phyloP scores from a whole-genome alignment of 2,329 filamentous ascomycete genomes.

The Diplocarpon rosae region DNA sequence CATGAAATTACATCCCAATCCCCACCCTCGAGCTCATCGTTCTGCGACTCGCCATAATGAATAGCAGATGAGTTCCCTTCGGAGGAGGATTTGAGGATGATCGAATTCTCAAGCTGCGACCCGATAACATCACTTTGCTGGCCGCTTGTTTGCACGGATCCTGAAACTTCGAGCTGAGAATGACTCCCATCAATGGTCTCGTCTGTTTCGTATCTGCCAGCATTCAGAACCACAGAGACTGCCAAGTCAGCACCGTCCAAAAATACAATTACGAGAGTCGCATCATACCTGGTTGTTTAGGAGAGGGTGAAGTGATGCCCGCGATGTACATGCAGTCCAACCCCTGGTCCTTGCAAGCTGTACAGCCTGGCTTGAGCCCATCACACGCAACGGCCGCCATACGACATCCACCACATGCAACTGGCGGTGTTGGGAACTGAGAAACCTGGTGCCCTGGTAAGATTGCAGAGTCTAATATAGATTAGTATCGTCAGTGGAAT shows the following conservation, averaged over 20 bases:
- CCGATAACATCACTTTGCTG: not conserved
- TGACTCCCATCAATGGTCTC: not conserved
- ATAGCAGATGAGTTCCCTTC: not conserved
- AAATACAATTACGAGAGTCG: not conserved
- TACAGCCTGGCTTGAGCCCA: not conserved
- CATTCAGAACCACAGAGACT: not conserved
- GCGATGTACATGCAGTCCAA: not conserved
- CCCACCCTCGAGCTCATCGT: not conserved
- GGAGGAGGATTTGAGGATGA: not conserved
- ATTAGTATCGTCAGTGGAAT: not conserved
- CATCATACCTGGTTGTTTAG: not conserved
- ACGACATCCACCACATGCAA: not conserved
- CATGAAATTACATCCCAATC: constrained; percentile 1
- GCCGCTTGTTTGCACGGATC: not conserved
- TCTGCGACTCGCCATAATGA: not conserved
- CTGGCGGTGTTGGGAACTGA: not conserved
- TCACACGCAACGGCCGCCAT: not conserved
- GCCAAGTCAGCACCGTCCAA: not conserved
- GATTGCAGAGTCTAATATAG: not conserved
- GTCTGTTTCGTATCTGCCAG: not conserved
- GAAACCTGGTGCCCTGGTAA: not conserved
- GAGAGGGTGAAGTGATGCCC: not conserved
- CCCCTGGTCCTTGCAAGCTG: not conserved
- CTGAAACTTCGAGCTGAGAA: not conserved
- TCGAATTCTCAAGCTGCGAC: not conserved